Evolutionary conservation across 2,329 filamentous ascomycete genomes (phyloP).

Genomic region (Leptographium galeiforme): DNA sequence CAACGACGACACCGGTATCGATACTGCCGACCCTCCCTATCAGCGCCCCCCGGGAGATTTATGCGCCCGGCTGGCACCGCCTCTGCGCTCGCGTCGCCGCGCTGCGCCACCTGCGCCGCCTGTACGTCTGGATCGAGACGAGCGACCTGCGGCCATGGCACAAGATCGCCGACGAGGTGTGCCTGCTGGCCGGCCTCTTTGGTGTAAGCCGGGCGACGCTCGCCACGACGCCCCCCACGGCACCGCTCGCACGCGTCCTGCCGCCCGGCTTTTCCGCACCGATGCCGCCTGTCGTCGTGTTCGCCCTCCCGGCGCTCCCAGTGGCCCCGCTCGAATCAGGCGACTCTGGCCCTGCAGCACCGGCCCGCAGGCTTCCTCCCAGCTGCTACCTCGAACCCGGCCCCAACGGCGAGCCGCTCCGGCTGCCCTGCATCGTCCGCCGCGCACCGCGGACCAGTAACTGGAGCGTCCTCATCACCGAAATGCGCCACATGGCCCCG

Average conservation of each 20-base stretch:
- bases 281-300: neutral
- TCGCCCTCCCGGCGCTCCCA: slow-evolving; percentile 2
- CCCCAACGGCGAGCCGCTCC: neutral
- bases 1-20: slow-evolving; percentile 3
- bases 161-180: slow-evolving; percentile 16
- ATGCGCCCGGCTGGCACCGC: slow-evolving; percentile 15
- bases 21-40: slow-evolving; percentile 3
- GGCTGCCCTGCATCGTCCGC: neutral
- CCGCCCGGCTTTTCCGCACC: too few species aligned
- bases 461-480: neutral
- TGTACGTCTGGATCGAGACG: slow-evolving; percentile 17
- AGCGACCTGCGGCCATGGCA: slow-evolving; percentile 18
- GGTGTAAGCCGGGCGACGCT: neutral
- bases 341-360: neutral
- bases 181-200: slow-evolving; percentile 14
- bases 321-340: neutral
- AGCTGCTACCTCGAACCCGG: neutral
- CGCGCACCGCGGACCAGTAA: slow-evolving; percentile 1
- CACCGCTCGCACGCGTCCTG: neutral
- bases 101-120: slow-evolving; percentile 11
- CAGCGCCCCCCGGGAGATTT: neutral
- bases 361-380: neutral
- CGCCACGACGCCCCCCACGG: neutral
- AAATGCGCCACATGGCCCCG: neutral
- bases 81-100: slow-evolving; percentile 13